phyloP scores from a whole-genome alignment of 1,139 yeast genomes.

The Suhomyces maxii region DNA sequence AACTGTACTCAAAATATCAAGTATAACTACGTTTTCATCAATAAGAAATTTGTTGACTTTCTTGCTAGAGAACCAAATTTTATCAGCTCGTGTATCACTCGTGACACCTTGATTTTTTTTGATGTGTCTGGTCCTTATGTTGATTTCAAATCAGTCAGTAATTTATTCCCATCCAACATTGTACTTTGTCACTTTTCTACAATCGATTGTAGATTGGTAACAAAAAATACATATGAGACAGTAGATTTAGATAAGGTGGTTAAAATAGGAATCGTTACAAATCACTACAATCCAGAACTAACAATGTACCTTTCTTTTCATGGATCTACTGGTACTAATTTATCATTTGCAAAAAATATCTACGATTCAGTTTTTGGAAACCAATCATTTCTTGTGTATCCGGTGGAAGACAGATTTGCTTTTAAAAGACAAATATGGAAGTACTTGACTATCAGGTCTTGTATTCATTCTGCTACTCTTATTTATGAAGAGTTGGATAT shows the following conservation, averaged over 20 bases:
- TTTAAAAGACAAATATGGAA: conserved; percentile 2
- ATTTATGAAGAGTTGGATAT: conserved; percentile 24
- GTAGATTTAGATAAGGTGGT: neutral
- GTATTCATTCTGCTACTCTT: conserved; percentile 21
- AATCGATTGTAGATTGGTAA: conserved; percentile 9
- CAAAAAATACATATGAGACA: conserved; percentile 5
- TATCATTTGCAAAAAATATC: neutral
- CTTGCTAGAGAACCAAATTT: conserved; percentile 3
- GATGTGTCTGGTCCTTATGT: conserved; percentile 7
- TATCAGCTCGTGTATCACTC: conserved; percentile 1
- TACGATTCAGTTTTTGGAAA: neutral
- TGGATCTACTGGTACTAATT: neutral
- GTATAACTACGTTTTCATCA: conserved; percentile 8
- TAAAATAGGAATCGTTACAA: neutral
- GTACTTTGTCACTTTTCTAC: conserved; percentile 4
- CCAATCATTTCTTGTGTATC: neutral
- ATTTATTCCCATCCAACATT: conserved; percentile 2
- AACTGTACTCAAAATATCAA: neutral
- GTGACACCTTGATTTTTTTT: conserved; percentile 5
- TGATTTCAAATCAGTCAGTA: neutral
- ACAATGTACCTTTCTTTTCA: neutral
- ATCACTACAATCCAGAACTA: neutral
- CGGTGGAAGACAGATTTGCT: neutral
- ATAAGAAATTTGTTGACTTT: conserved; percentile 5
- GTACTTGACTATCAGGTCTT: conserved; percentile 12